Evolutionary conservation across 179 eudicot species (phyloP).

Genomic region (Kewa caespitosa): DNA sequence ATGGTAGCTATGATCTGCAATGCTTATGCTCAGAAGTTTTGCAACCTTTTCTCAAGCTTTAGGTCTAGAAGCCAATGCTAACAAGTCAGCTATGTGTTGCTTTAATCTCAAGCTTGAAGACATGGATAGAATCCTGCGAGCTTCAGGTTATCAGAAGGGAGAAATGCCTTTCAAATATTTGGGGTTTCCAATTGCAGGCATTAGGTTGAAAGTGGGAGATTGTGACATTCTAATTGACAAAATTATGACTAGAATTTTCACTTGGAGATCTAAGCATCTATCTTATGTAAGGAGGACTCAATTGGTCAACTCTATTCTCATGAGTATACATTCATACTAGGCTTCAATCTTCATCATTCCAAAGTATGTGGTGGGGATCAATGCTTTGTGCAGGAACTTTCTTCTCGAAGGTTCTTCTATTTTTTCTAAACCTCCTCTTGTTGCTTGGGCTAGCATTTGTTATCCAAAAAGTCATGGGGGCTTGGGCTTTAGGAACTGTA

Average conservation of each 20-base stretch:
- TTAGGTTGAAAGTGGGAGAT: not conserved
- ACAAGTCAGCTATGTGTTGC: not conserved
- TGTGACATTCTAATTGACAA: not conserved
- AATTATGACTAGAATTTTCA: not conserved
- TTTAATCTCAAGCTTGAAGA: not conserved
- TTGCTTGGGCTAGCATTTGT: not conserved
- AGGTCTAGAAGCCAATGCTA: not conserved
- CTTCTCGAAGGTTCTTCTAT: not conserved
- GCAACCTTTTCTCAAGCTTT: not conserved
- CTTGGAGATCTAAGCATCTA: not conserved
- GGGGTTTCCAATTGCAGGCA: not conserved
- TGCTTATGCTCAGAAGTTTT: not conserved
- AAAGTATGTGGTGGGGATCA: not conserved
- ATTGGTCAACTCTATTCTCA: not conserved
- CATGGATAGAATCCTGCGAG: not conserved
- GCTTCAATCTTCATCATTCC: not conserved
- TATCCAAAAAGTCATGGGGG: not conserved
- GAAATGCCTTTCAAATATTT: not conserved
- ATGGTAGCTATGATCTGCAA: not conserved
- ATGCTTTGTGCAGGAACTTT: not conserved
- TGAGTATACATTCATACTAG: not conserved
- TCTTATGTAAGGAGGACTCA: not conserved
- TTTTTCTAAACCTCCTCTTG: not conserved
- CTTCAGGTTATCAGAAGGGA: not conserved
- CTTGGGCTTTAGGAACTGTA: not conserved